Evolutionary conservation across 2,329 filamentous ascomycete species (phyloP), one percentile per base, ranked within the genome.

Genomic region (Talaromyces amestolkiae): DNA sequence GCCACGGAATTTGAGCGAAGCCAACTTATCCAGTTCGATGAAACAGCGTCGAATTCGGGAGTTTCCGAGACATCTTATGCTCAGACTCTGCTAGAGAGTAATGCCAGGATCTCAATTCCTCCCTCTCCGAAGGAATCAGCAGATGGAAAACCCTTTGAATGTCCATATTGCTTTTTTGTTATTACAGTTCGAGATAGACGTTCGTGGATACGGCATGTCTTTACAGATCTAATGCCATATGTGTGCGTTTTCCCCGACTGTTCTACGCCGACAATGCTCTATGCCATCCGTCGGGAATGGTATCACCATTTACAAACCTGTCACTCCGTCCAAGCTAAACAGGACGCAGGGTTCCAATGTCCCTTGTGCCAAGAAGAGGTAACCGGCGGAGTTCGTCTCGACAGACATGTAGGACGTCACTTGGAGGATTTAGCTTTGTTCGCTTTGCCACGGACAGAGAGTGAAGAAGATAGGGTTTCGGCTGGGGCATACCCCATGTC

Each of bases 151-250:
- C 39, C 37, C 24, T 60, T 60, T 22, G 58, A 60, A 35, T 60
- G 58, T 24, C 58, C 58, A 9, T 60, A 53, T 31, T 53, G 45
- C 53, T 80, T 73, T 35, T 72, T 72, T 47, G 72, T 80, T 5
- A 72, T 80, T 3, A 74, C 66, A 1, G 68, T 75, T 0, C 69
- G 41, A 3, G 68, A 67, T 9, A 68, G 58, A 13, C n/a, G 24
- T 1, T 67, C 73, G 0, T 81, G 79, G 79, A 74, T 72, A 66
- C 77, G 71, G 5, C 80, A 82, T 59, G 69, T 82, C 0, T 78
- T 77, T 49, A 63, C 65, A 3, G 80, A 82, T 39, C 66, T 82
- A 1, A 71, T 74, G 10, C 79, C 79, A 0, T 82, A 81, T 35
- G 66, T 73, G 0, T 81, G 79, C 43, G 47, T 79, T 0, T 70